Evolutionary conservation across 345 rosid species (phyloP), one percentile per base, ranked within the genome.

Genomic region (Nephelium lappaceum): DNA sequence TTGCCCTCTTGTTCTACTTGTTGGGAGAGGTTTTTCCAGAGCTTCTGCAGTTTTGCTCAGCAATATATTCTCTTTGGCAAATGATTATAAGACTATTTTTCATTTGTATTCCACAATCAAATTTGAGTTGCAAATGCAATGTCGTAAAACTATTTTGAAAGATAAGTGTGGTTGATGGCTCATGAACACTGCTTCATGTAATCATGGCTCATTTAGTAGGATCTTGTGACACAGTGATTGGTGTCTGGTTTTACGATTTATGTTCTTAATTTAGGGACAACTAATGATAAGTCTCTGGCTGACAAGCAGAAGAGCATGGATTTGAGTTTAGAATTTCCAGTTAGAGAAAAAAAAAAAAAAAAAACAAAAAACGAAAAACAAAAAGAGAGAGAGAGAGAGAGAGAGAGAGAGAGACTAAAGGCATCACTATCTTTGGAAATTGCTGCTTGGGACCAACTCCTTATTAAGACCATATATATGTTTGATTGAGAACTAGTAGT

Each of bases 141-240:
- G 57, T 51, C 16, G 4, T 51, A 43, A 43, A 43, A 55, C 15
- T 3, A 19, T 60, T 60, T 60, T 23, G 11, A 60, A 60, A 9
- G 64, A 63, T 5, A 25, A 24, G 39, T 11, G 39, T 0, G 39
- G 67, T 25, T 63, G 12, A 16, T 63, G 25, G 67, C 21, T 9
- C 38, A 24, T 63, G 67, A 19, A 14, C 25, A 63, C 63, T 58
- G 63, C 63, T n/a, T 19, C 63, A 6, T 8, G 4, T 0, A 8
- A 58, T 58, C 63, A n/a, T 58, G 25, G 63, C 25, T 58, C 25
- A 58, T 68, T 66, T 66, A 36, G 15, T 15, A 65, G 9, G 18
- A 65, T 65, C 38, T 31, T 66, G 69, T 38, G 18, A 49, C 55
- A 49, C n/a, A n/a, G 18, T 47, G 14, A 51, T 74, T 78, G 31